These are phyloP conservation scores for Pseudogymnoascus sp. DNA, from an alignment of 2,329 filamentous ascomycete genomes.

Conservation along the genomic window DNA sequence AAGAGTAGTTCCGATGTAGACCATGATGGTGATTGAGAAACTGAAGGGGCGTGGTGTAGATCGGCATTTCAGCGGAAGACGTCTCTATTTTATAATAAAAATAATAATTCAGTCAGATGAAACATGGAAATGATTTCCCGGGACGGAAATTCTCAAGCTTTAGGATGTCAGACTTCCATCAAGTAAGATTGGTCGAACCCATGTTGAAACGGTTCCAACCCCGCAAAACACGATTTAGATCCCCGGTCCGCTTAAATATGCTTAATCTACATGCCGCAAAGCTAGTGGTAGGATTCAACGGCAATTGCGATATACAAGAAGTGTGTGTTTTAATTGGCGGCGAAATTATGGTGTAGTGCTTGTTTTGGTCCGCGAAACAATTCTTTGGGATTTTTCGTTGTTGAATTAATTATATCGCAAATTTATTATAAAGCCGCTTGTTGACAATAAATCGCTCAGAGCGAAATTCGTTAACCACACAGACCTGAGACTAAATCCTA, in stretches of 20 bases:
- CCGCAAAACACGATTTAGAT: background rate
- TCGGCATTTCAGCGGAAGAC: background rate
- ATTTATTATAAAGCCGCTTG: background rate
- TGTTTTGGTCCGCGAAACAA: background rate
- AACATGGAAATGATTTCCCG: conserved; percentile 3
- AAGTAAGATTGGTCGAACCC: background rate
- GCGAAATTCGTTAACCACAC: background rate
- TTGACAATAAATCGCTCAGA: background rate
- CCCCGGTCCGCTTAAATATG: background rate
- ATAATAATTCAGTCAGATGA: background rate
- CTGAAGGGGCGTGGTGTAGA: background rate
- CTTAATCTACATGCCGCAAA: conserved; percentile 2
- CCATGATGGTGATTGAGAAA: background rate
- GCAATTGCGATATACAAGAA: background rate
- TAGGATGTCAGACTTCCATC: background rate
- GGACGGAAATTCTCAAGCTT: background rate
- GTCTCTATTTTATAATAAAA: background rate
- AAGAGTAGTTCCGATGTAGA: background rate
- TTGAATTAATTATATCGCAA: background rate
- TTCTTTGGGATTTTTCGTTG: background rate
- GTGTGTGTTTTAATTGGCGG: background rate
- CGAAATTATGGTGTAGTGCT: background rate
- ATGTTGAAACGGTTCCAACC: background rate
- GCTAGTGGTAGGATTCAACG: background rate
- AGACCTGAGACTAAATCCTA: background rate